Evolutionary conservation across 2,329 filamentous ascomycete species (phyloP).

Genomic region (Cyphellophora attinorum): DNA sequence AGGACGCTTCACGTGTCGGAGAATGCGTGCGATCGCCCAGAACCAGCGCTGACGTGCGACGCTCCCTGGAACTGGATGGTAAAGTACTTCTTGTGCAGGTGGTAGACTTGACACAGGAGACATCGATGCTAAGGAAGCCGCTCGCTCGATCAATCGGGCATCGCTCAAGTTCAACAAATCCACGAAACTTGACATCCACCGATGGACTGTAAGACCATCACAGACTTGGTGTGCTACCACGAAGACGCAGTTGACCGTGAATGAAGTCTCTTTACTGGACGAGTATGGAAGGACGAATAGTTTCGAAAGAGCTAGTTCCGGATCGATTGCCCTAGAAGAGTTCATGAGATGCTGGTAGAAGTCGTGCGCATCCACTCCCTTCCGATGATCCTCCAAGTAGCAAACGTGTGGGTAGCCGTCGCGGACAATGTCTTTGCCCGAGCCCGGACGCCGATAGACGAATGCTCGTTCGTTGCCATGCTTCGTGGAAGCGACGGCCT

Average conservation of each 20-base stretch:
- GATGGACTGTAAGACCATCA: constrained; percentile 13
- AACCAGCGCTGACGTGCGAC: constrained; percentile 12
- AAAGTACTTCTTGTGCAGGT: constrained; percentile 16
- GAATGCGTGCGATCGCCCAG: constrained; percentile 14
- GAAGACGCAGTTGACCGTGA: constrained; percentile 6
- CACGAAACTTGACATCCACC: constrained; percentile 14
- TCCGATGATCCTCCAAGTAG: constrained; percentile 12
- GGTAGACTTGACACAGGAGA: constrained; percentile 8
- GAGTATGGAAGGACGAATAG: constrained; percentile 13
- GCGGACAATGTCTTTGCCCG: constrained; percentile 2
- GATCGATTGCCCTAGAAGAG: constrained; percentile 12
- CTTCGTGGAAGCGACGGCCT: constrained; percentile 1
- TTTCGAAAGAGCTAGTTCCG: constrained; percentile 7
- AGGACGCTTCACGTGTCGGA: constrained; percentile 11
- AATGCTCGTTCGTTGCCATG: constrained; percentile 9
- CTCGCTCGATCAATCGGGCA: constrained; percentile 1
- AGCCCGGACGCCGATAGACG: constrained; percentile 7
- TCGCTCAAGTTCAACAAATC: constrained; percentile 11
- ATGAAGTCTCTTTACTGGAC: background rate
- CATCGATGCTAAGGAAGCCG: constrained; percentile 3
- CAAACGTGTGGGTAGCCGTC: constrained; percentile 2
- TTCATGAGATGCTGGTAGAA: constrained; percentile 15
- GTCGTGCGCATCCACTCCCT: constrained; percentile 7
- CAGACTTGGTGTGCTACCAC: constrained; percentile 14
- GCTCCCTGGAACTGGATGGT: constrained; percentile 11